These are phyloP conservation scores for Ascoidea tarda DNA, from an alignment of 805 yeast species.

Conservation along the genomic window DNA sequence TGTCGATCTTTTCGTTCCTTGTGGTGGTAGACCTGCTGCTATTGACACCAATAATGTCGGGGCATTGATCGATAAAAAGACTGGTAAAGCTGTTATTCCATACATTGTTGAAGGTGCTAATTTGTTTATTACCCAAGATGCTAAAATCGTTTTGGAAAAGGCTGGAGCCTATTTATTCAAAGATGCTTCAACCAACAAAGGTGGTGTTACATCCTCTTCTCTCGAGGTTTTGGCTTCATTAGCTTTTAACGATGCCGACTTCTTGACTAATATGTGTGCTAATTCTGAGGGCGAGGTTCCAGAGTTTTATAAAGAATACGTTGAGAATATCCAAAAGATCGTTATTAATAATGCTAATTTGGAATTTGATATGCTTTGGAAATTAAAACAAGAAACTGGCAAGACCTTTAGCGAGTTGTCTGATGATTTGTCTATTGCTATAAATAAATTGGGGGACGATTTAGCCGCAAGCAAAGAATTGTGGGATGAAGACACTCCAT, in stretches of 20 bases:
- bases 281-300: slow-evolving; percentile 34
- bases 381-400: slow-evolving; percentile 49
- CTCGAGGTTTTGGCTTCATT: slow-evolving; percentile 90
- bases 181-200: slow-evolving; percentile 95
- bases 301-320: slow-evolving; percentile 69
- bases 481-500: slow-evolving; percentile 66
- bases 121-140: slow-evolving; percentile 86
- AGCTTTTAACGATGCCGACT: slow-evolving; percentile 75
- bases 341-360: slow-evolving; percentile 65
- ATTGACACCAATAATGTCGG: slow-evolving; percentile 76
- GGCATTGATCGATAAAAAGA: slow-evolving; percentile 53
- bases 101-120: slow-evolving; percentile 97
- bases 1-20: slow-evolving; percentile 84
- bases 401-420: slow-evolving; percentile 55
- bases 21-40: slow-evolving; percentile 98
- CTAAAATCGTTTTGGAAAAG: slow-evolving; percentile 71
- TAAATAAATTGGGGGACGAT: slow-evolving; percentile 77
- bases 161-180: slow-evolving; percentile 84
- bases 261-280: slow-evolving; percentile 68
- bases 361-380: slow-evolving; percentile 85
- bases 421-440: slow-evolving; percentile 72
- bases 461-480: slow-evolving; percentile 67
- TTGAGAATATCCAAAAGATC: slow-evolving; percentile 64
- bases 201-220: slow-evolving; percentile 97
- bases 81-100: slow-evolving; percentile 68